phyloP scores from a whole-genome alignment of 2,329 filamentous ascomycete genomes.

The Fusarium palustre region DNA sequence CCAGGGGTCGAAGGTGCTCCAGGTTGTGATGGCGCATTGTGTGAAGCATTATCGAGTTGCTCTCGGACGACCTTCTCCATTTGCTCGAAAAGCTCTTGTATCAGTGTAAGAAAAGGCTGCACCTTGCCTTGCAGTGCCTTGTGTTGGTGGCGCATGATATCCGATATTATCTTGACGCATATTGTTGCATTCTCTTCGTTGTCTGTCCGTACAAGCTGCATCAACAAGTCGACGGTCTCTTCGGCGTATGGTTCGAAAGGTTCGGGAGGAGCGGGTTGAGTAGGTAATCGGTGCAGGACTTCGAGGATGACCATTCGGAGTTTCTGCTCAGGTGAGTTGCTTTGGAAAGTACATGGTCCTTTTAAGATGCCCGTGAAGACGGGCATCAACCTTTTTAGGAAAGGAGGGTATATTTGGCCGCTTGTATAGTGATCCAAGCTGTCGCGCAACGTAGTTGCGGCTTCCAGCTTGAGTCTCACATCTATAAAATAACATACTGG shows the following conservation, averaged over 20 bases:
- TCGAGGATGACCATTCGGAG: conserved; percentile 93
- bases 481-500: conserved; percentile 64
- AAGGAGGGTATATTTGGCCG: conserved; percentile 79
- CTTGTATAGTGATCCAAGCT: conserved; percentile 89
- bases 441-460: conserved; percentile 89
- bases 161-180: conserved; percentile 97
- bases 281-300: conserved; percentile 86
- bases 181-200: conserved; percentile 99
- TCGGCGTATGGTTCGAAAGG: conserved; percentile 88
- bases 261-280: conserved; percentile 78
- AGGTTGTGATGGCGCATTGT: conserved; percentile 62
- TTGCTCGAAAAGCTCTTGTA: conserved; percentile 94
- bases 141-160: conserved; percentile 92
- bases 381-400: conserved; percentile 89
- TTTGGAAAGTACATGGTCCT: conserved; percentile 90
- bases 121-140: conserved; percentile 83
- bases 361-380: conserved; percentile 88
- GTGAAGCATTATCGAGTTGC: conserved; percentile 84
- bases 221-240: conserved; percentile 89
- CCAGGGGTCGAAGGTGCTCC: conserved; percentile 75
- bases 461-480: conserved; percentile 81
- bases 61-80: conserved; percentile 96
- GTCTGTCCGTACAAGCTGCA: conserved; percentile 87
- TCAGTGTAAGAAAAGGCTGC: conserved; percentile 89
- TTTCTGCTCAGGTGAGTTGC: conserved; percentile 92